phyloP scores from a whole-genome alignment of 768 basidiomycete genomes.

The Mycena rosella region DNA sequence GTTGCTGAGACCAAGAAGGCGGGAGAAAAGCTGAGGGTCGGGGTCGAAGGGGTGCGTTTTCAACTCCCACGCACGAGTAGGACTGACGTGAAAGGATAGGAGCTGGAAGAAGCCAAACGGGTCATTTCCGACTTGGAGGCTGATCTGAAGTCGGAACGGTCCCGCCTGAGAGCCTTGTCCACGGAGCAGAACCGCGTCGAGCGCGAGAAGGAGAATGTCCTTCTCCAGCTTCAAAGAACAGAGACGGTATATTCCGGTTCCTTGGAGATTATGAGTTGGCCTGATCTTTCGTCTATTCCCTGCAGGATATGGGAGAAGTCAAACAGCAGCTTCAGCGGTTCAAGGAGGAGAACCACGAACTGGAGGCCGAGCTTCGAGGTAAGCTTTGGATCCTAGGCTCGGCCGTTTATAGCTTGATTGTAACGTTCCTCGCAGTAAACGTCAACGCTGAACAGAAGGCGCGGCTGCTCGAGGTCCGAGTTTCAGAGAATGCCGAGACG shows the following conservation, averaged over 20 bases:
- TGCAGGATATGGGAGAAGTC: conserved; percentile 85
- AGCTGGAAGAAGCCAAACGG: conserved; percentile 75
- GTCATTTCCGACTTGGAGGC: conserved; percentile 78
- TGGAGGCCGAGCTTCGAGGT: conserved; percentile 84
- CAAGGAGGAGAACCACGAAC: conserved; percentile 79
- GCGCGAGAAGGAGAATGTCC: conserved; percentile 74
- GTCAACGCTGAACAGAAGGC: conserved; percentile 80
- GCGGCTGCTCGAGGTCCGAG: conserved; percentile 73
- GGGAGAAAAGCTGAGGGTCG: conserved; percentile 61
- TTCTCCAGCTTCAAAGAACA: conserved; percentile 74
- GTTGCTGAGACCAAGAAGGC: conserved; percentile 66
- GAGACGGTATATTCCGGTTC: conserved; percentile 64
- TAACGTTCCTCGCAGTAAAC: conserved; percentile 60
- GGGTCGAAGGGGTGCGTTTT: conserved; percentile 67
- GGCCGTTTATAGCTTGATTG: conserved; percentile 17
- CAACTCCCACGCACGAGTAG: background rate
- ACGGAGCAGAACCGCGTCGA: conserved; percentile 73
- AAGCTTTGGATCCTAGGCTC: conserved; percentile 30
- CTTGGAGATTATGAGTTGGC: conserved; percentile 6
- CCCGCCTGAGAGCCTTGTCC: conserved; percentile 70
- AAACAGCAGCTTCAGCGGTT: conserved; percentile 73
- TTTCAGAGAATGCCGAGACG: conserved; percentile 75
- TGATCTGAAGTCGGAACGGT: conserved; percentile 78
- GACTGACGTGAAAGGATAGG: conserved; percentile 56
- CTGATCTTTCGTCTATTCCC: conserved; percentile 24